Evolutionary conservation across 2,329 filamentous ascomycete genomes (phyloP).

Genomic region (Gaeumannomyces tritici): DNA sequence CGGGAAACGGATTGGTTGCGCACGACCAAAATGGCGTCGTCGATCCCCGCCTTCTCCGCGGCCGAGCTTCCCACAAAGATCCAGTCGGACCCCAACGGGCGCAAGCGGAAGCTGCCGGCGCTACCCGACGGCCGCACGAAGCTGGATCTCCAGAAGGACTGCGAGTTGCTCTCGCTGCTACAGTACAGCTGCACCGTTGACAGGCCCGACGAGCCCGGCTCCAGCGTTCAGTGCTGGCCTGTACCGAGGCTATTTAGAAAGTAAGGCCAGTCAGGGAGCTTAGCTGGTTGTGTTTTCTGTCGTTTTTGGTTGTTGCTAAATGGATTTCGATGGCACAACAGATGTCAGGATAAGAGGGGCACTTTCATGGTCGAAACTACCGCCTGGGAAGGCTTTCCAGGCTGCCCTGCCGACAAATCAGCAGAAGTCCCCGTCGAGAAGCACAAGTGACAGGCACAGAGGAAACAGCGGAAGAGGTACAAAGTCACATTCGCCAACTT

Average conservation of each 20-base stretch:
- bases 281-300: not conserved
- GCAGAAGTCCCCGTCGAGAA: not conserved
- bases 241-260: slow-evolving; percentile 50
- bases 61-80: slow-evolving; percentile 37
- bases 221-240: slow-evolving; percentile 44
- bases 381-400: slow-evolving; percentile 40
- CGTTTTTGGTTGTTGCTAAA: slow-evolving; percentile 3
- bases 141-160: slow-evolving; percentile 40
- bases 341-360: slow-evolving; percentile 48
- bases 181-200: slow-evolving; percentile 52
- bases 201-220: slow-evolving; percentile 32
- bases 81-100: slow-evolving; percentile 37
- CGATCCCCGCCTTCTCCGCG: slow-evolving; percentile 33
- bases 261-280: slow-evolving; percentile 26
- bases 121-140: slow-evolving; percentile 19
- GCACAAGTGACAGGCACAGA: not conserved
- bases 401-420: slow-evolving; percentile 8
- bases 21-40: not conserved
- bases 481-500: not conserved
- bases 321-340: slow-evolving; percentile 17
- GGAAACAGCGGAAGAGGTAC: not conserved
- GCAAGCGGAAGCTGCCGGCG: slow-evolving; percentile 45
- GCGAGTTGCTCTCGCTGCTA: slow-evolving; percentile 47
- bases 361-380: slow-evolving; percentile 55
- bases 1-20: too few relatives aligned